Evolutionary conservation across 441 rosid genomes (phyloP).

Genomic region (Omphalea diandra): DNA sequence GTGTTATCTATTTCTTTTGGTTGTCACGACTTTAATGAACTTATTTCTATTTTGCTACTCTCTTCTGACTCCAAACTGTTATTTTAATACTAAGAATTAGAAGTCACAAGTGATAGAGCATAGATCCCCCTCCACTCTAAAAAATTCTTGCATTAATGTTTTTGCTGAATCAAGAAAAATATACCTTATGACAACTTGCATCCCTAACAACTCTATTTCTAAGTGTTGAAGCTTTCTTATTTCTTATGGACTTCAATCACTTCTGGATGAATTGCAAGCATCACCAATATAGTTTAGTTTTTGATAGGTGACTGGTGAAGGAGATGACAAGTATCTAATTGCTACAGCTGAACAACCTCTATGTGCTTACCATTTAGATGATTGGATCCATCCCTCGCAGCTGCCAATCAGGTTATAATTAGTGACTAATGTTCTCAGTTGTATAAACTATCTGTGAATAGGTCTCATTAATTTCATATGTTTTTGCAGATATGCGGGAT

Average conservation of each 20-base stretch:
- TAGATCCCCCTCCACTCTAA: neutral
- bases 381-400: constrained; percentile 89
- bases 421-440: neutral
- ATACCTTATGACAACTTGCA: neutral
- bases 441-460: neutral
- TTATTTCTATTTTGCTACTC: neutral
- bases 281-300: constrained; percentile 5
- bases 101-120: too few relatives aligned
- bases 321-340: constrained; percentile 93
- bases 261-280: neutral
- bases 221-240: neutral
- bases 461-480: constrained; percentile 13
- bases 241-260: neutral
- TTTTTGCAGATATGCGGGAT: constrained; percentile 78
- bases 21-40: neutral
- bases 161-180: neutral
- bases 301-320: constrained; percentile 83
- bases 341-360: constrained; percentile 96
- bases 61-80: neutral
- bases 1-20: neutral
- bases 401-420: constrained; percentile 66
- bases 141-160: neutral
- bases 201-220: neutral
- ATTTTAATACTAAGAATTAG: too few relatives aligned
- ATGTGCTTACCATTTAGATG: constrained; percentile 81